A percentile compares a stretch with the other conserved stretches of the same genome.
Evolutionary conservation across 2,329 filamentous ascomycete genomes (phyloP).

Genomic region (Gliomastix tumulicola): DNA sequence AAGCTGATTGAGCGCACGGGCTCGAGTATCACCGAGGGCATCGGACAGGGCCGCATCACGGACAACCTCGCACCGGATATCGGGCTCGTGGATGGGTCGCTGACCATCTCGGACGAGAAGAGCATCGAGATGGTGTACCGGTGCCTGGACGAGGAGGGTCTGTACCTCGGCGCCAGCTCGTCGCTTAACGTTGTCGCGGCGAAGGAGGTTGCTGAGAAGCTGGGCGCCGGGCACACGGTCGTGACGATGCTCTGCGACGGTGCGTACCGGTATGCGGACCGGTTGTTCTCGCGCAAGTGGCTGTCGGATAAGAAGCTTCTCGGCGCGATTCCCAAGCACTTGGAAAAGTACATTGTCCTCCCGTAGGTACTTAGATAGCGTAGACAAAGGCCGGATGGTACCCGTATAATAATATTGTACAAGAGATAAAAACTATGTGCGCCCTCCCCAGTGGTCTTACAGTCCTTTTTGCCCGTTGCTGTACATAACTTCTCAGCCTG

Average conservation of each 20-base stretch:
- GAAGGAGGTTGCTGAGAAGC: constrained; percentile 83
- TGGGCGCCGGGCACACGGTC: constrained; percentile 83
- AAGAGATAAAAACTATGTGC: too few relatives aligned
- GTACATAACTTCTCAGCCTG: too few relatives aligned
- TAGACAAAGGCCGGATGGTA: too few relatives aligned
- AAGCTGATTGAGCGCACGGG: constrained; percentile 75
- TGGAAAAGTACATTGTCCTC: constrained; percentile 92
- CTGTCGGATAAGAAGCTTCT: constrained; percentile 78
- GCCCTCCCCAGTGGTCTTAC: too few relatives aligned
- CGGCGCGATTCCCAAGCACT: constrained; percentile 70
- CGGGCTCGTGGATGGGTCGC: constrained; percentile 72
- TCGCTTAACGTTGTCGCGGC: constrained; percentile 93
- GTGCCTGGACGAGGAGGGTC: constrained; percentile 88
- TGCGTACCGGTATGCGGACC: constrained; percentile 93
- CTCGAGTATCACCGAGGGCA: constrained; percentile 92
- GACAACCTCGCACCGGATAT: constrained; percentile 87
- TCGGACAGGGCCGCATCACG: constrained; percentile 94
- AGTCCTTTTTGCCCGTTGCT: too few relatives aligned
- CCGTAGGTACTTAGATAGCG: constrained; percentile 45
- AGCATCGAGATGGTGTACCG: constrained; percentile 97
- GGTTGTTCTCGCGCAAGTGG: constrained; percentile 90
- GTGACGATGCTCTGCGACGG: constrained; percentile 94
- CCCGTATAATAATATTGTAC: constrained; percentile 1
- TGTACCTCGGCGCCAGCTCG: constrained; percentile 92
- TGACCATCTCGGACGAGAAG: constrained; percentile 86